These are phyloP conservation scores for Dendrocalamus sinicus DNA, from an alignment of 176 grass and related monocot species.

Conservation along the genomic window DNA sequence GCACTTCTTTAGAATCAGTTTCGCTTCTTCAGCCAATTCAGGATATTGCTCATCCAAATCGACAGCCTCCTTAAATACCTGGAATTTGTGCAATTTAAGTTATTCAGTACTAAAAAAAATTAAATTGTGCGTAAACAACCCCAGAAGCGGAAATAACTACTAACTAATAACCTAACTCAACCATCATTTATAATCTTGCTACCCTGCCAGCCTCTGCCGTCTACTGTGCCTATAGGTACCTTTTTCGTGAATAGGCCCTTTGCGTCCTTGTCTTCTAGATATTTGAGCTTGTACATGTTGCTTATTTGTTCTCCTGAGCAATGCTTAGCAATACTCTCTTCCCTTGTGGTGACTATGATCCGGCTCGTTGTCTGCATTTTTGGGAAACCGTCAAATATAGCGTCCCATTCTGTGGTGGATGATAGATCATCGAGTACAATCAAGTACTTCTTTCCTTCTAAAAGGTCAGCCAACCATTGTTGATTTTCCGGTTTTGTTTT, in stretches of 20 bases:
- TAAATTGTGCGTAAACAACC: too few species aligned
- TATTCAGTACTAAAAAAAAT: neutral
- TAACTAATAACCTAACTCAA: too few species aligned
- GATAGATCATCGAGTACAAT: slow-evolving; percentile 29
- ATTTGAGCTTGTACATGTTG: slow-evolving; percentile 5
- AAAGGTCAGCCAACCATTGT: neutral
- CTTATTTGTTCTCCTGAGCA: neutral
- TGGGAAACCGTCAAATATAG: slow-evolving; percentile 1
- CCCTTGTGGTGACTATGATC: slow-evolving; percentile 49
- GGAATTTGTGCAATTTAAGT: neutral
- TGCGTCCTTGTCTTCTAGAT: neutral
- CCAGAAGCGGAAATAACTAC: too few species aligned
- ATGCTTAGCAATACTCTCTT: neutral
- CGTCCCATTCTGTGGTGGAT: neutral
- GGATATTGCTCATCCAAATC: slow-evolving; percentile 3
- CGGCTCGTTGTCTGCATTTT: neutral
- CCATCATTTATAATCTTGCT: too few species aligned
- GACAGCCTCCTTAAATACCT: neutral
- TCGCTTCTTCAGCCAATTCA: neutral
- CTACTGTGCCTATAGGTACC: neutral
- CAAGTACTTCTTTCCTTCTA: neutral
- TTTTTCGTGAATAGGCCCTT: slow-evolving; percentile 30
- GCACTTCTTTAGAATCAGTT: slow-evolving; percentile 36
- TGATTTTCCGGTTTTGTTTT: too few species aligned
- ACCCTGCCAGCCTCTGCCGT: too few species aligned